phyloP scores from a whole-genome alignment of 768 basidiomycete genomes.

The Auricularia heimuer region DNA sequence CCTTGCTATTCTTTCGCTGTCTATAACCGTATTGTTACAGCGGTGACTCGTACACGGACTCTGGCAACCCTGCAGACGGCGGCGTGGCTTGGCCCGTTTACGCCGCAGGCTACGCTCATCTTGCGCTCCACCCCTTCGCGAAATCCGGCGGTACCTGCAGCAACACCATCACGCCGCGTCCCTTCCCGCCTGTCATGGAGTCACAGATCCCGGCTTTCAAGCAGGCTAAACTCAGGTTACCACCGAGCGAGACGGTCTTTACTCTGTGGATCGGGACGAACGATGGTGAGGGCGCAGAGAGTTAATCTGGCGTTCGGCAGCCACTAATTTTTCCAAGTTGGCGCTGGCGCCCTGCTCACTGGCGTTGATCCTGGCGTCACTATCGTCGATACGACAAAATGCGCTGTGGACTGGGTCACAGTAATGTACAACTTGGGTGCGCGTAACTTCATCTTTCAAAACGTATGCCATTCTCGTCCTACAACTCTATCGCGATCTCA shows the following conservation, averaged over 20 bases:
- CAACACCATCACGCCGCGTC: slow-evolving; percentile 24
- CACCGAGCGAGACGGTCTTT: slow-evolving; percentile 43
- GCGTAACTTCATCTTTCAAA: slow-evolving; percentile 60
- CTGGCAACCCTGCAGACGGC: slow-evolving; percentile 27
- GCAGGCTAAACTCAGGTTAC: slow-evolving; percentile 33
- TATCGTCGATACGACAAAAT: slow-evolving; percentile 47
- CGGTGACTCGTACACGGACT: slow-evolving; percentile 57
- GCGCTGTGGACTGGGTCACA: slow-evolving; percentile 52
- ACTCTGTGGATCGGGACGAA: slow-evolving; percentile 58
- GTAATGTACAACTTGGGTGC: slow-evolving; percentile 47
- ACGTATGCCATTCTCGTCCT: slow-evolving; percentile 21
- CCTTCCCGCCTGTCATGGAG: slow-evolving; percentile 48
- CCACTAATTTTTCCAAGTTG: slow-evolving; percentile 20
- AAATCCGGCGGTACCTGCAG: slow-evolving; percentile 57
- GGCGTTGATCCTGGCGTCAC: slow-evolving; percentile 39
- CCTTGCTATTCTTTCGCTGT: neutral
- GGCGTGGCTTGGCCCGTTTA: slow-evolving; percentile 46
- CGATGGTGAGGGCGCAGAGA: slow-evolving; percentile 23
- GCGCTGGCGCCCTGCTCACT: slow-evolving; percentile 42
- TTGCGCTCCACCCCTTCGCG: slow-evolving; percentile 30
- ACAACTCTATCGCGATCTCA: neutral
- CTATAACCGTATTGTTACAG: neutral
- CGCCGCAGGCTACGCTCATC: slow-evolving; percentile 43
- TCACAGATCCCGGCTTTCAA: slow-evolving; percentile 43
- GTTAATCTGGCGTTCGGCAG: neutral